These are phyloP conservation scores for Austroboletus eburneus DNA, from an alignment of 768 basidiomycete species.

Conservation along the genomic window DNA sequence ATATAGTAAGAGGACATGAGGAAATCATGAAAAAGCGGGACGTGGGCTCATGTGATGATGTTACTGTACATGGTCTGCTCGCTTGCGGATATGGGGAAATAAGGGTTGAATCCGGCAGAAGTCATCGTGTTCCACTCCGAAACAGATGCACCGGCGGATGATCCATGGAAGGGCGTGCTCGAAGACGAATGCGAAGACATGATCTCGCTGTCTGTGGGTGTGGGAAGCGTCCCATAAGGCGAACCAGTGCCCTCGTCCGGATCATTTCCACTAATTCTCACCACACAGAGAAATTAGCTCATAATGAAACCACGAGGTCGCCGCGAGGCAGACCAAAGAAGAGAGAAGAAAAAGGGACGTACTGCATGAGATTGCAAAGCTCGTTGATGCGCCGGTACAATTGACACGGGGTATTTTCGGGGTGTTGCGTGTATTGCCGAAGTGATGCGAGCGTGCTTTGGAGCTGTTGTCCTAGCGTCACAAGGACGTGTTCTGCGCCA, in stretches of 20 bases:
- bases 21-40: neutral
- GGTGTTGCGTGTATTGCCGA: slow-evolving; percentile 59
- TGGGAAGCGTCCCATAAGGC: slow-evolving; percentile 52
- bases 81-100: slow-evolving; percentile 57
- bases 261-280: slow-evolving; percentile 48
- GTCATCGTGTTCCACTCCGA: slow-evolving; percentile 60
- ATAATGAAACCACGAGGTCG: slow-evolving; percentile 28
- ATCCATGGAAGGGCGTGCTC: slow-evolving; percentile 38
- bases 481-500: slow-evolving; percentile 52
- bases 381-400: slow-evolving; percentile 58
- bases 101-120: slow-evolving; percentile 58
- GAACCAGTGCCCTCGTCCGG: slow-evolving; percentile 43
- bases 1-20: slow-evolving; percentile 3
- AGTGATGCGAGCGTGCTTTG: slow-evolving; percentile 53
- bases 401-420: slow-evolving; percentile 48
- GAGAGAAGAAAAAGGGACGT: slow-evolving; percentile 30
- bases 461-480: slow-evolving; percentile 60
- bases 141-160: slow-evolving; percentile 45
- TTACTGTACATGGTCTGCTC: slow-evolving; percentile 55
- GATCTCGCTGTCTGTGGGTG: slow-evolving; percentile 60
- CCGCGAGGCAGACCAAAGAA: slow-evolving; percentile 24
- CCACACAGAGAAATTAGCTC: slow-evolving; percentile 26
- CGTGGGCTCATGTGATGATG: slow-evolving; percentile 47
- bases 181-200: slow-evolving; percentile 45
- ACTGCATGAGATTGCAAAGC: slow-evolving; percentile 64